Percentiles rank a stretch among this genome's conserved stretches.
Conservation (phyloP, 768 basidiomycete species). For the Suillus occidentalis region DNA sequence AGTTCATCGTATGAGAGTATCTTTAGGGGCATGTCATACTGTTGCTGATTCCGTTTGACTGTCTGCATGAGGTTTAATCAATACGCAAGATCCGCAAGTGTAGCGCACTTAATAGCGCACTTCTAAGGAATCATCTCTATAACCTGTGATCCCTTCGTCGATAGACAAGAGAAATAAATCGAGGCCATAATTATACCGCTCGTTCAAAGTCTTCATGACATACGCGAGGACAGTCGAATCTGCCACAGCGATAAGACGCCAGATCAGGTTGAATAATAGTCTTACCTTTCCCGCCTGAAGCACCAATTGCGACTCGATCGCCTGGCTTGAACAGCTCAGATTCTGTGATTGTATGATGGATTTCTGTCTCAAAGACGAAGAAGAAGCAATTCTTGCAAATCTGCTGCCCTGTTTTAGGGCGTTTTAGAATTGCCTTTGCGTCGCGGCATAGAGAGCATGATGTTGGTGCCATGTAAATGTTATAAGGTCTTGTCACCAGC, state of each 20-base stretch:
- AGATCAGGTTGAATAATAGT: not conserved
- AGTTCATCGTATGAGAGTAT: conserved; percentile 95
- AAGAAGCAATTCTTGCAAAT: conserved; percentile 97
- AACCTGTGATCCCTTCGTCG: conserved; percentile 98
- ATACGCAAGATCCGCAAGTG: not conserved
- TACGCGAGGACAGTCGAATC: conserved; percentile 98
- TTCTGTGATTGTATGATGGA: conserved; percentile 92
- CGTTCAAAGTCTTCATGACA: conserved; percentile 94
- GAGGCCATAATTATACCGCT: conserved; percentile 90
- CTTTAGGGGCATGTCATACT: conserved; percentile 94
- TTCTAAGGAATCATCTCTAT: conserved; percentile 96
- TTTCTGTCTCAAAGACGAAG: conserved; percentile 96
- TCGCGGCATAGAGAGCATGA: conserved; percentile 75
- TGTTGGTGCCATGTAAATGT: conserved; percentile 68
- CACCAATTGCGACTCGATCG: conserved; percentile 94
- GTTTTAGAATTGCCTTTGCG: conserved; percentile 81
- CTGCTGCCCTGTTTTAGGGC: conserved; percentile 97
- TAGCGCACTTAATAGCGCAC: conserved; percentile 38
- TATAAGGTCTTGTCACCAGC: not conserved
- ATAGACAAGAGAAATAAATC: conserved; percentile 92
- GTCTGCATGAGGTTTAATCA: conserved; percentile 53
- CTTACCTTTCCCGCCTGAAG: conserved; percentile 96
- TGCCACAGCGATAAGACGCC: conserved; percentile 31
- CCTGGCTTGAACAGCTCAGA: conserved; percentile 83
- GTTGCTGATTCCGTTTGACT: conserved; percentile 94